These are phyloP conservation scores for Fusarium goolgardi DNA, from an alignment of 2,329 filamentous ascomycete species.

Conservation along the genomic window DNA sequence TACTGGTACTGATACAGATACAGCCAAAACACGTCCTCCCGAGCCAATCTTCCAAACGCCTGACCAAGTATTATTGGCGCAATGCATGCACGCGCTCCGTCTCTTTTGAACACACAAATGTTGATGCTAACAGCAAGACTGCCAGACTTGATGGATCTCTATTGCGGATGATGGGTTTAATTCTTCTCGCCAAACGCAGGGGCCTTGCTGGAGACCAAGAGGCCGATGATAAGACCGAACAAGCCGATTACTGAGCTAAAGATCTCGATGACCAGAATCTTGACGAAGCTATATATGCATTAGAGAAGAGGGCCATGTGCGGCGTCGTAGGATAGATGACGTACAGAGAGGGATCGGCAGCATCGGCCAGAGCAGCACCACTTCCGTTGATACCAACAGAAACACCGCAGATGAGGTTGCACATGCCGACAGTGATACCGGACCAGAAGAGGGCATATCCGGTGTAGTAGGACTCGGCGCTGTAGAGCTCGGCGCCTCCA, in stretches of 20 bases:
- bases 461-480: constrained; percentile 87
- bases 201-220: constrained; percentile 88
- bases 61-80: constrained; percentile 53
- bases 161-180: constrained; percentile 30
- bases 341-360: constrained; percentile 88
- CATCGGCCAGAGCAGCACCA: constrained; percentile 94
- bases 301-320: constrained; percentile 29
- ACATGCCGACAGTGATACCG: constrained; percentile 91
- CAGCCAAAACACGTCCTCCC: constrained; percentile 51
- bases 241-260: constrained; percentile 98
- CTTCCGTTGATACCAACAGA: constrained; percentile 98
- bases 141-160: constrained; percentile 34
- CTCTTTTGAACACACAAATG: constrained; percentile 39
- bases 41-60: constrained; percentile 57
- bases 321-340: constrained; percentile 51
- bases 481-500: constrained; percentile 72
- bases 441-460: constrained; percentile 97
- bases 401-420: constrained; percentile 95
- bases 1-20: constrained; percentile 54
- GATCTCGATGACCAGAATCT: constrained; percentile 98
- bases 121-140: constrained; percentile 30
- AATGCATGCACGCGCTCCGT: constrained; percentile 50
- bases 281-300: constrained; percentile 79
- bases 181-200: constrained; percentile 70
- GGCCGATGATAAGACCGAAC: constrained; percentile 94